A percentile compares a stretch with the other conserved stretches of the same genome.
phyloP scores from a whole-genome alignment of 1,284 basidiomycete species.

The Entoloma clypeatum region DNA sequence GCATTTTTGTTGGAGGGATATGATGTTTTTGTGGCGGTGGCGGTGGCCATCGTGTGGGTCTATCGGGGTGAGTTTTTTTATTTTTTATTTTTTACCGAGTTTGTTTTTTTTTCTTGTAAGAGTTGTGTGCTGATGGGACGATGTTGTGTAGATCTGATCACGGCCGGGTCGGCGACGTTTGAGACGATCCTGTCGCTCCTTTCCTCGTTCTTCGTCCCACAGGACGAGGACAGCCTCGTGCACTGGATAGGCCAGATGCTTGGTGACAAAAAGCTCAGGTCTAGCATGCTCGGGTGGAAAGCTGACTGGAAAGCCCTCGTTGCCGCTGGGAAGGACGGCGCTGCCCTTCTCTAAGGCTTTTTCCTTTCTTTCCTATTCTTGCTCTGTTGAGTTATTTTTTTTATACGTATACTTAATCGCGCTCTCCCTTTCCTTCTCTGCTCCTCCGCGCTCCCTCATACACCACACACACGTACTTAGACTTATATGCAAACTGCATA shows the following conservation, averaged over 20 bases:
- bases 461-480: too few species aligned
- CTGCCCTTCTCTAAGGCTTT: constrained; percentile 54
- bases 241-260: constrained; percentile 78
- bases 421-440: constrained; percentile 1
- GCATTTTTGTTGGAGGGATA: constrained; percentile 87
- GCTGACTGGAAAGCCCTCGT: constrained; percentile 71
- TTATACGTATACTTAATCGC: not conserved
- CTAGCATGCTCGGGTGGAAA: constrained; percentile 70
- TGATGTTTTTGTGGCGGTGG: constrained; percentile 83
- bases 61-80: constrained; percentile 60
- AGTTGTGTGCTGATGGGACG: too few species aligned
- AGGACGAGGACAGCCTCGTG: constrained; percentile 80
- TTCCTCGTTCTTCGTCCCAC: constrained; percentile 88
- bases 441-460: too few species aligned
- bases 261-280: constrained; percentile 63
- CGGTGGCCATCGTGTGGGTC: constrained; percentile 87
- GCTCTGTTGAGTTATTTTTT: not conserved
- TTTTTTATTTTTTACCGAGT: constrained; percentile 7
- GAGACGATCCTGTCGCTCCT: constrained; percentile 86
- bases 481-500: too few species aligned
- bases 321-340: constrained; percentile 56
- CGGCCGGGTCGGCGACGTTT: constrained; percentile 75
- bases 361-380: constrained; percentile 10
- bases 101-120: constrained; percentile 2
- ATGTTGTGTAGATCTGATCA: constrained; percentile 76